These are phyloP conservation scores for Lachnellula arida DNA, from an alignment of 2,329 filamentous ascomycete genomes.

Conservation along the genomic window DNA sequence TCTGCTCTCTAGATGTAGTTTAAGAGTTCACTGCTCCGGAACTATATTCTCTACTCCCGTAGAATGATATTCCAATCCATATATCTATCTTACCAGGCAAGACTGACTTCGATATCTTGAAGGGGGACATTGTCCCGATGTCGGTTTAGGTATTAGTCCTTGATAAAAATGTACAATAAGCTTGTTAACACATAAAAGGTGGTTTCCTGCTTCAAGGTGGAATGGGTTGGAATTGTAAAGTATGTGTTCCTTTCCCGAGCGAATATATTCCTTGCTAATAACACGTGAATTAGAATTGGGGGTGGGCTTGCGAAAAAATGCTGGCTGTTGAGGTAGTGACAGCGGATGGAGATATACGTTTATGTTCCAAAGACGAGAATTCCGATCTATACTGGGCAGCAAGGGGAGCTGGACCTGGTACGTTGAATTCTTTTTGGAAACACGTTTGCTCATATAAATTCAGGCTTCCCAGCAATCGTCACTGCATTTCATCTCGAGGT, in stretches of 20 bases:
- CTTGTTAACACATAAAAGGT: slow-evolving; percentile 27
- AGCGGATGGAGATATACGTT: slow-evolving; percentile 23
- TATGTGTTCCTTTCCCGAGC: slow-evolving; percentile 24
- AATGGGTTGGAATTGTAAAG: slow-evolving; percentile 54
- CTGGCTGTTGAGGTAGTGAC: slow-evolving; percentile 27
- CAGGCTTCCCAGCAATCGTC: slow-evolving; percentile 49
- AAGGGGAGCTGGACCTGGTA: slow-evolving; percentile 19
- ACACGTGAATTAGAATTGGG: slow-evolving; percentile 42
- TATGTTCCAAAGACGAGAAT: slow-evolving; percentile 41
- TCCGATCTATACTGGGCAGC: slow-evolving; percentile 44
- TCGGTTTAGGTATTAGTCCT: slow-evolving; percentile 38
- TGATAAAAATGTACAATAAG: neutral
- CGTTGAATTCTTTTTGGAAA: neutral
- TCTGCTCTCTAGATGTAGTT: too few species aligned
- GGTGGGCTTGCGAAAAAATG: slow-evolving; percentile 43
- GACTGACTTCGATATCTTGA: neutral
- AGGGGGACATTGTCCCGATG: slow-evolving; percentile 51
- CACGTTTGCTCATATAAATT: slow-evolving; percentile 3
- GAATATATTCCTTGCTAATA: neutral
- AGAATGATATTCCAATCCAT: too few species aligned
- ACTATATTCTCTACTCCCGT: too few species aligned
- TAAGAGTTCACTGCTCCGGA: too few species aligned
- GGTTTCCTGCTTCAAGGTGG: slow-evolving; percentile 53
- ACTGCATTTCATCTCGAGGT: slow-evolving; percentile 44
- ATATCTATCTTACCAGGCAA: too few species aligned